Base-by-base conservation (phyloP, 2,329 filamentous ascomycete species). In the Massarina eburnea region DNA sequence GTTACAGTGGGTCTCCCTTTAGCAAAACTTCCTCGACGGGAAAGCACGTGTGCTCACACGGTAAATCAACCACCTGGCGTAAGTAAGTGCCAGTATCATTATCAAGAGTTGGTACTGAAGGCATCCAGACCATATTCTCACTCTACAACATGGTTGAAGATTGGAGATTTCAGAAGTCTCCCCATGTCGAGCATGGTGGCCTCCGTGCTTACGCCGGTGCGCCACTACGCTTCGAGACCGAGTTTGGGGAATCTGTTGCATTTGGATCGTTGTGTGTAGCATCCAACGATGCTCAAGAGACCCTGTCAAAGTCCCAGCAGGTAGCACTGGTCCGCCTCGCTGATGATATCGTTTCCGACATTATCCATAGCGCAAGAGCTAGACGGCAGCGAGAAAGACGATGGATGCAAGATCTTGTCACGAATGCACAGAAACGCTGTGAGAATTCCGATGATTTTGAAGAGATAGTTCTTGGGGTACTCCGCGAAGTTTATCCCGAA, bases 1-100 rank as follows among this genome's bases (percentile, higher is more conserved):
- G 74, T 68, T 2, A 71, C 74, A 0, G 64, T 71, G 1, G 73
- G 73, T 2, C 56, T 77, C 3, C 65, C 71, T 0, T 52, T 76
- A 1, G 71, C 66, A 14, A 62, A 74, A 8, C 49, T 78, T 3
- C 75, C 75, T 0, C 71, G 75, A 4, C 68, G 74, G 7, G 75
- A 78, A 49, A 73, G 68, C 9, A 66, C 71, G 0, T 77, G 75
- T 53, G 67, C 74, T 0, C 75, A 77, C 29, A 76, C 73, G 0
- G 64, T 76, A 22, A 72, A 68, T 14, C 62, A 64, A 45, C 52
- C 54, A 6, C 52, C 56, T 43, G 62, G 59, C 15, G 63, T 66
- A 57, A 29, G 62, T 61, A 2, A 62, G 70, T 40, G 57, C 51
- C 3, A 49, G 55, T 6, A 15, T 7, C 14, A 12, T 26, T 26